These are phyloP conservation scores for Yamadazyma buinensis DNA, from an alignment of 1,139 yeast species.

Conservation along the genomic window DNA sequence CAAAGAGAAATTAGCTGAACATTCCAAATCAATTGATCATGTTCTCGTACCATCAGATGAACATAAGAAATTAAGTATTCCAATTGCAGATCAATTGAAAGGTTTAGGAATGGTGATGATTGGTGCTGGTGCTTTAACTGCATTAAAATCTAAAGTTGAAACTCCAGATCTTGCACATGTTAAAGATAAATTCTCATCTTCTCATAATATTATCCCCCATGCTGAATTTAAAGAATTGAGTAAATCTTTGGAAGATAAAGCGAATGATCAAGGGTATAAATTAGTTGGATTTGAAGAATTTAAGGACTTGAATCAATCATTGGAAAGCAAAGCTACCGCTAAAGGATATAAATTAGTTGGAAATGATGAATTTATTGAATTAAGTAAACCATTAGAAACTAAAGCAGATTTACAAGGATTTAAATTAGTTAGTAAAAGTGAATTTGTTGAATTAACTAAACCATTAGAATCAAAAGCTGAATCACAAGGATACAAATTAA, in stretches of 20 bases:
- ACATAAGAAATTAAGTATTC: constrained; percentile 9
- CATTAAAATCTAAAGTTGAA: constrained; percentile 16
- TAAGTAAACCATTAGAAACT: constrained; percentile 14
- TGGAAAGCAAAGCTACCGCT: constrained; percentile 22
- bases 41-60: constrained; percentile 18
- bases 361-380: constrained; percentile 26
- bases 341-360: constrained; percentile 21
- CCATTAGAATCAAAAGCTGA: constrained; percentile 22
- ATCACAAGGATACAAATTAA: constrained; percentile 21
- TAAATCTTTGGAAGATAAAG: constrained; percentile 19
- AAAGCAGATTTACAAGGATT: constrained; percentile 1
- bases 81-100: constrained; percentile 12
- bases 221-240: constrained; percentile 11
- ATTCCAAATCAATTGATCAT: constrained; percentile 17
- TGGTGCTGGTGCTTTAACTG: constrained; percentile 14
- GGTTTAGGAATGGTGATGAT: constrained; percentile 17
- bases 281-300: constrained; percentile 15
- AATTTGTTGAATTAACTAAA: constrained; percentile 9
- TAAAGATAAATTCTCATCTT: constrained; percentile 20
- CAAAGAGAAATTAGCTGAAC: constrained; percentile 15
- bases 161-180: constrained; percentile 25
- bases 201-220: constrained; percentile 8
- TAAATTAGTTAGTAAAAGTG: constrained; percentile 7
- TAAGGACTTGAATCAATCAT: constrained; percentile 12
- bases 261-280: constrained; percentile 21